Base-by-base conservation (phyloP, 805 yeast genomes). In the Yarrowia hollandica region DNA sequence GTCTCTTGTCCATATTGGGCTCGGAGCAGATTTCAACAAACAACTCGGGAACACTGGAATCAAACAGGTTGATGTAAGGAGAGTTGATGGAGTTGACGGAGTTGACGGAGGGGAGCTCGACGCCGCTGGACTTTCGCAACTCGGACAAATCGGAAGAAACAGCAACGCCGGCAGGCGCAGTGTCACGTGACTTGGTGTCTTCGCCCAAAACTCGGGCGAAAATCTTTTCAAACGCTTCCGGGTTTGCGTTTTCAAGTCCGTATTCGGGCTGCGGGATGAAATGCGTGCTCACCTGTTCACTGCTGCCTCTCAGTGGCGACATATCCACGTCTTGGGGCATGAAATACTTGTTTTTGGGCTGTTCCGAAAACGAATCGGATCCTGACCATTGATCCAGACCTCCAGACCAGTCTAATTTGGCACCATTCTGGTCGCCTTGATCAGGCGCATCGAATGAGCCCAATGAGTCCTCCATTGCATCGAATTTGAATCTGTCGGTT, bases 311-410 rank as follows among this genome's bases (percentile, higher is more conserved):
- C 38, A 46, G n/a, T 10, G 55, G 55, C 12, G 55, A 21, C 21
- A 46, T 22, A 9, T 46, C 55, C 12, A 46, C 4, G n/a, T 31
- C n/a, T 5, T 46, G 39, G 7, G 30, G 39, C 55, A 46, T 46
- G 12, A 21, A 15, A 6, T 30, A 46, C 14, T 28, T 18, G 19
- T 46, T 8, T 21, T 30, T 31, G 25, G 22, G 12, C 25, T 23
- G 19, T 4, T 16, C 33, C 3, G 23, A 15, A 16, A 25, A 41
- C n/a, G 21, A 8, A n/a, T 23, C 46, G 3, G 46, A n/a, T n/a
- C 12, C 9, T 23, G 16, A 7, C 46, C 46, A 39, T 10, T 41
- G 33, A 26, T 26, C 50, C 16, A 28, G 18, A 5, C 25, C 35
- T 2, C 6, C 23, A 8, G 23, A 14, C 54, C 54, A 44, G 37